phyloP scores from a whole-genome alignment of 345 rosid genomes.

The Brassica nigra region DNA sequence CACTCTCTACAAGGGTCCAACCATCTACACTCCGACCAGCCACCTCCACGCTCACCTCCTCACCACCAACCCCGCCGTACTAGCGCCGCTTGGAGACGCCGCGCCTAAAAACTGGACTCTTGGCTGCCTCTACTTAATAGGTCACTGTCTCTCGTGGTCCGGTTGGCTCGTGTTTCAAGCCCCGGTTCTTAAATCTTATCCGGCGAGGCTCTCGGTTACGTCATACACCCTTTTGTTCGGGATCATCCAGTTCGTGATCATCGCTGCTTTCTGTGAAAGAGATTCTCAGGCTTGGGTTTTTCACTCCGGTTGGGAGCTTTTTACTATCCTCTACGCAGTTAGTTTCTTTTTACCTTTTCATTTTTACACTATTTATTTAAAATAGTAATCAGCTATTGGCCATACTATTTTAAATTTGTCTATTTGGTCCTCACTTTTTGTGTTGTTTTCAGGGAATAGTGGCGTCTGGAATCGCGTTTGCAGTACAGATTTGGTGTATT shows the following conservation, averaged over 20 bases:
- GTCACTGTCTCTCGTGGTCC: slow-evolving; percentile 97
- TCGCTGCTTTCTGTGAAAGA: slow-evolving; percentile 75
- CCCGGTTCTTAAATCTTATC: slow-evolving; percentile 92
- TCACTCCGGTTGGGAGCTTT: slow-evolving; percentile 80
- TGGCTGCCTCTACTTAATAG: slow-evolving; percentile 87
- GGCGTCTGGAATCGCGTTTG: slow-evolving; percentile 96
- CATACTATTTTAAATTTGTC: not conserved
- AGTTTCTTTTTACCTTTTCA: slow-evolving; percentile 31
- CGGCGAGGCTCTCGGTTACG: slow-evolving; percentile 94
- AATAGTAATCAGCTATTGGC: not conserved
- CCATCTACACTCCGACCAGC: slow-evolving; percentile 66
- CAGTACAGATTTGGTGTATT: slow-evolving; percentile 99
- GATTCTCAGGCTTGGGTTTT: slow-evolving; percentile 76
- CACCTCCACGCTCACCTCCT: slow-evolving; percentile 46
- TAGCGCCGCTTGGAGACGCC: slow-evolving; percentile 63
- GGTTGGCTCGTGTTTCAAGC: slow-evolving; percentile 96
- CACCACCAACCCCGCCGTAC: slow-evolving; percentile 34
- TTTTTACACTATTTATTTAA: not conserved
- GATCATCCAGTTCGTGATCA: slow-evolving; percentile 84
- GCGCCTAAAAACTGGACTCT: slow-evolving; percentile 84
- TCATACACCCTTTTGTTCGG: slow-evolving; percentile 97
- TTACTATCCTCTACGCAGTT: slow-evolving; percentile 92
- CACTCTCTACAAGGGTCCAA: slow-evolving; percentile 89
- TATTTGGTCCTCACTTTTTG: not conserved
- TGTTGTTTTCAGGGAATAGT: slow-evolving; percentile 72